Conservation (phyloP, 345 rosid genomes). For the Brassica nigra region DNA sequence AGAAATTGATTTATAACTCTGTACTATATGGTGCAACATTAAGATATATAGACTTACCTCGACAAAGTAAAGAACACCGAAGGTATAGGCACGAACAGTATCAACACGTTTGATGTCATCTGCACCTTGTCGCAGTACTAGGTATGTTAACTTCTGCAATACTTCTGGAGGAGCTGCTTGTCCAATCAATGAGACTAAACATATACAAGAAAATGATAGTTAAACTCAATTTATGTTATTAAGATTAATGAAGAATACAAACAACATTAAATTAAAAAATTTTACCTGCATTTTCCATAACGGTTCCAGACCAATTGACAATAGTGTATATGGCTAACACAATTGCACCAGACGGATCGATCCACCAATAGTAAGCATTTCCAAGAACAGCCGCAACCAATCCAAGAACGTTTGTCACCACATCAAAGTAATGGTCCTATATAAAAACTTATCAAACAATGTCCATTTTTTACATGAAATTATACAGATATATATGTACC, state of each 20-base stretch:
- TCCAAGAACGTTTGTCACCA: constrained; percentile 83
- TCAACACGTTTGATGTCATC: constrained; percentile 68
- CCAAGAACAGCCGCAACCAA: constrained; percentile 80
- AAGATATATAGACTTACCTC: constrained; percentile 60
- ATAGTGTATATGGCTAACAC: constrained; percentile 84
- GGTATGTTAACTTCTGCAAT: constrained; percentile 74
- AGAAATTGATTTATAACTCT: neutral
- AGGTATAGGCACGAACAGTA: constrained; percentile 91
- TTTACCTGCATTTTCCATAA: constrained; percentile 84
- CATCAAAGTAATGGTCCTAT: constrained; percentile 94
- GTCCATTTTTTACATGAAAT: constrained; percentile 11
- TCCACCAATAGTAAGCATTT: constrained; percentile 79
- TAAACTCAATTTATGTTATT: neutral
- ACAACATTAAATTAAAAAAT: neutral
- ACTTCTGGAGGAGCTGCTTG: constrained; percentile 88
- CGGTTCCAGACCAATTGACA: constrained; percentile 85
- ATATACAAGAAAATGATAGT: neutral
- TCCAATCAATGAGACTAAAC: constrained; percentile 80
- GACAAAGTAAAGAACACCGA: constrained; percentile 88
- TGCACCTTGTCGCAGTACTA: constrained; percentile 63
- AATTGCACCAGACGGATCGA: constrained; percentile 85
- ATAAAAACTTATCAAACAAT: neutral
- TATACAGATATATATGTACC: constrained; percentile 42
- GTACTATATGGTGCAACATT: neutral
- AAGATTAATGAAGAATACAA: neutral